Conservation (phyloP, 2,329 filamentous ascomycete species). For the Chrysoporthe cubensis region DNA sequence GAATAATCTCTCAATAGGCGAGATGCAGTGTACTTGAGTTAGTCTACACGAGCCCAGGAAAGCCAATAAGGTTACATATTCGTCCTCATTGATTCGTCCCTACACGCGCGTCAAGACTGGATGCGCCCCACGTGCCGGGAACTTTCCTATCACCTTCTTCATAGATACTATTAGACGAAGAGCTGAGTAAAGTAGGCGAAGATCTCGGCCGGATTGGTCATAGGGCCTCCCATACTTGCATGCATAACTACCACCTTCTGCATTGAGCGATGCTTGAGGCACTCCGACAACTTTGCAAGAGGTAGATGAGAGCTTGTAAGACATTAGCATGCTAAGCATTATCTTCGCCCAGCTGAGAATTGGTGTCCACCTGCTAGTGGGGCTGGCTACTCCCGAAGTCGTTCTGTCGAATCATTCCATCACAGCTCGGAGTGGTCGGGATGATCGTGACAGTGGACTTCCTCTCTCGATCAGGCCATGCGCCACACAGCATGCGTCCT, state of each 20-base stretch:
- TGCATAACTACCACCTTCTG: slow-evolving; percentile 15
- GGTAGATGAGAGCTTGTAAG: not conserved
- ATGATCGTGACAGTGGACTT: not conserved
- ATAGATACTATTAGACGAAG: not conserved
- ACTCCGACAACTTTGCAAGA: not conserved
- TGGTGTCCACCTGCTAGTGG: not conserved
- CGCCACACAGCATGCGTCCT: slow-evolving; percentile 1
- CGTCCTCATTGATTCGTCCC: not conserved
- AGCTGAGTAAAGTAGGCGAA: slow-evolving; percentile 2
- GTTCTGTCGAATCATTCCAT: slow-evolving; percentile 1
- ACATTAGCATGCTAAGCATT: not conserved
- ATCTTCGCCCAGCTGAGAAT: not conserved
- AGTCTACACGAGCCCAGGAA: not conserved
- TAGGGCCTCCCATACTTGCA: not conserved
- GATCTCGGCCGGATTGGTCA: not conserved
- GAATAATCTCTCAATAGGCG: not conserved
- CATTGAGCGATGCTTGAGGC: slow-evolving; percentile 1
- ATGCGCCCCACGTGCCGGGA: not conserved
- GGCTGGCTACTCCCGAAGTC: not conserved
- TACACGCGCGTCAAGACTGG: not conserved
- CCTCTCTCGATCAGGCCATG: slow-evolving; percentile 5
- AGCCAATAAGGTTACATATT: not conserved
- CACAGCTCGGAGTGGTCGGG: slow-evolving; percentile 1
- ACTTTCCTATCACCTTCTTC: not conserved
- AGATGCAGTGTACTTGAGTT: not conserved